These are phyloP conservation scores for Obelidium mucronatum DNA, from an alignment of 192 early-diverging fungal genomes.

Conservation along the genomic window DNA sequence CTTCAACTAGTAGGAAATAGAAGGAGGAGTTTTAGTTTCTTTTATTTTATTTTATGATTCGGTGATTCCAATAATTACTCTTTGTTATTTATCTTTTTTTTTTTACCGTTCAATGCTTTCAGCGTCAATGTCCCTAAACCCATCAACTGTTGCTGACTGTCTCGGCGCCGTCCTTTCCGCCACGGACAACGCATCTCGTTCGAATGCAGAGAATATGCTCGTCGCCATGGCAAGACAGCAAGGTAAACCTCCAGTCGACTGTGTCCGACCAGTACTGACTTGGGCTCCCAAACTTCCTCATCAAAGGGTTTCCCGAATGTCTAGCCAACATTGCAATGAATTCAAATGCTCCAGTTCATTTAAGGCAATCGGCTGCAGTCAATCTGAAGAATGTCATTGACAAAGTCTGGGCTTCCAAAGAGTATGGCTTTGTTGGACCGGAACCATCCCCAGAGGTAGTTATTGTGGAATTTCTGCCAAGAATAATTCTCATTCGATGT, in stretches of 20 bases:
- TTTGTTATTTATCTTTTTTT: background rate
- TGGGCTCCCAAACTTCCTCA: background rate
- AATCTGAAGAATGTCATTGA: conserved; percentile 19
- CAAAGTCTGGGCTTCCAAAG: conserved; percentile 9
- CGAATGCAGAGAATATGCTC: conserved; percentile 9
- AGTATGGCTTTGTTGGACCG: conserved; percentile 16
- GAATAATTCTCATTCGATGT: too few relatives aligned
- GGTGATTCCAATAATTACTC: background rate
- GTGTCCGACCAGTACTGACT: background rate
- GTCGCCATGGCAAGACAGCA: background rate
- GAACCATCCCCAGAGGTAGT: conserved; percentile 10
- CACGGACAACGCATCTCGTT: conserved; percentile 9
- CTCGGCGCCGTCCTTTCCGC: conserved; percentile 15
- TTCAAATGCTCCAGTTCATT: conserved; percentile 3
- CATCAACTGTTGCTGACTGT: conserved; percentile 1
- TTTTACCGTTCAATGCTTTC: background rate
- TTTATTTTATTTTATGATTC: conserved; percentile 7
- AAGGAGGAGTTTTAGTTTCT: too few relatives aligned
- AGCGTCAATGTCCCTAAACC: background rate
- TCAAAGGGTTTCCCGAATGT: conserved; percentile 11
- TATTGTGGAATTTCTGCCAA: background rate
- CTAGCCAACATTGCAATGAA: conserved; percentile 11
- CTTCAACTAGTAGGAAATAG: background rate
- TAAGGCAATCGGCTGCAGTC: conserved; percentile 23
- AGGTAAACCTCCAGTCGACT: conserved; percentile 1